A percentile compares a stretch with the other conserved stretches of the same genome.
These are phyloP conservation scores for Rhynchosporium secalis DNA, from an alignment of 2,329 filamentous ascomycete genomes.

Conservation along the genomic window DNA sequence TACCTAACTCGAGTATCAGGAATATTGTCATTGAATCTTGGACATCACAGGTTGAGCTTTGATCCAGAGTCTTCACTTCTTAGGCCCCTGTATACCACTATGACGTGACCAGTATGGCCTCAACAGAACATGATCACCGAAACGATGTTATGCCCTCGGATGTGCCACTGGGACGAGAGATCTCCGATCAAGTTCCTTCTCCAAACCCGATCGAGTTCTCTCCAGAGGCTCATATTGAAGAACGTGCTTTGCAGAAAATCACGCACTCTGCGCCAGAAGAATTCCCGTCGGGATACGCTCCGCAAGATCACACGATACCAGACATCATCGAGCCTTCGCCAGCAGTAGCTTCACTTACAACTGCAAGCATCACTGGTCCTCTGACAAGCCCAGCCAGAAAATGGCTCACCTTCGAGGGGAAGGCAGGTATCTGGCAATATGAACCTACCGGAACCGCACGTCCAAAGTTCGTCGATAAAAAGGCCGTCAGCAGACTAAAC, in stretches of 20 bases:
- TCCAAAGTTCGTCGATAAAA: conserved; percentile 2
- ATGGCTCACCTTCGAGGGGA: conserved; percentile 6
- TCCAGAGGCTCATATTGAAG: too few relatives aligned
- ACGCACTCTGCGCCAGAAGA: background rate
- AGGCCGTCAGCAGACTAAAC: background rate
- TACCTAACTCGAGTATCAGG: background rate
- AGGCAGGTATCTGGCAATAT: background rate
- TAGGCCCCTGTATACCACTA: too few relatives aligned
- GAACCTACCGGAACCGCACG: background rate
- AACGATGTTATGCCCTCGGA: background rate
- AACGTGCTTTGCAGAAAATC: too few relatives aligned
- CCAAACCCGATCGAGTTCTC: too few relatives aligned
- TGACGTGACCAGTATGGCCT: background rate
- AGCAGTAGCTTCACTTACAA: conserved; percentile 1
- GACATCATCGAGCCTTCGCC: background rate
- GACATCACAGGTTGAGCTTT: background rate
- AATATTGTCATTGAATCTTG: background rate
- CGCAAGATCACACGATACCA: background rate
- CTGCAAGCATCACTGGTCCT: background rate
- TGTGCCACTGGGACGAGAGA: background rate
- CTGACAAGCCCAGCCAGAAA: background rate
- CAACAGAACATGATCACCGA: background rate
- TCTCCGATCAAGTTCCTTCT: too few relatives aligned
- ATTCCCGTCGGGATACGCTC: background rate
- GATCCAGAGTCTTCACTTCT: background rate